A percentile compares a stretch with the other conserved stretches of the same genome.
Conservation (phyloP, 1,284 basidiomycete genomes). For the Bondarzewia mesenterica region DNA sequence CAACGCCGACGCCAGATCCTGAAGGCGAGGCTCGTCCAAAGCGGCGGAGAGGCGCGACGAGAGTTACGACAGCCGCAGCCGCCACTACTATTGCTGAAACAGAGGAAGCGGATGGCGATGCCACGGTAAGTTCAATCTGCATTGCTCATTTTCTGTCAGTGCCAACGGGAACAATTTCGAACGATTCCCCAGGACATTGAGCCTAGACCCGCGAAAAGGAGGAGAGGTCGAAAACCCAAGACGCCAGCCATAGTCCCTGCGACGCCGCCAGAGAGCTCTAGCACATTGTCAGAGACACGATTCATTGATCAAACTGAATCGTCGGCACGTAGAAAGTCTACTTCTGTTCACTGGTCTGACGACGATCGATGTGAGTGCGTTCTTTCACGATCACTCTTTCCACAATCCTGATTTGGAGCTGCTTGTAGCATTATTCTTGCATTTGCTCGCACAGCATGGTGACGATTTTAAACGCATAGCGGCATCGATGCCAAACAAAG, state of each 20-base stretch:
- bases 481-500: conserved; percentile 68
- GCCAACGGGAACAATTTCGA: not conserved
- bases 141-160: not conserved
- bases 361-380: conserved; percentile 46
- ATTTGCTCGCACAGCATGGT: conserved; percentile 60
- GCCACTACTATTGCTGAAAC: conserved; percentile 12
- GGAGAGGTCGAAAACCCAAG: conserved; percentile 9
- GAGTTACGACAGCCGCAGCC: conserved; percentile 22
- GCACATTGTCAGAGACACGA: conserved; percentile 20
- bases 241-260: conserved; percentile 1
- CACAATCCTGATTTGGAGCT: conserved; percentile 18
- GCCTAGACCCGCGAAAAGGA: conserved; percentile 22
- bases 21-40: conserved; percentile 32
- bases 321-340: conserved; percentile 27
- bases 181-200: conserved; percentile 18
- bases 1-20: conserved; percentile 62
- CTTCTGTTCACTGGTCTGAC: conserved; percentile 39
- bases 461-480: conserved; percentile 74
- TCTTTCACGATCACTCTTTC: conserved; percentile 12
- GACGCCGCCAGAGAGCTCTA: conserved; percentile 22
- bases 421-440: conserved; percentile 49
- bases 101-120: conserved; percentile 27
- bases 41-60: conserved; percentile 30
- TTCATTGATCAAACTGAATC: conserved; percentile 24
- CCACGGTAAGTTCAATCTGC: conserved; percentile 17